Base-by-base conservation (phyloP, 2,329 filamentous ascomycete species). In the Fusarium sp. region DNA sequence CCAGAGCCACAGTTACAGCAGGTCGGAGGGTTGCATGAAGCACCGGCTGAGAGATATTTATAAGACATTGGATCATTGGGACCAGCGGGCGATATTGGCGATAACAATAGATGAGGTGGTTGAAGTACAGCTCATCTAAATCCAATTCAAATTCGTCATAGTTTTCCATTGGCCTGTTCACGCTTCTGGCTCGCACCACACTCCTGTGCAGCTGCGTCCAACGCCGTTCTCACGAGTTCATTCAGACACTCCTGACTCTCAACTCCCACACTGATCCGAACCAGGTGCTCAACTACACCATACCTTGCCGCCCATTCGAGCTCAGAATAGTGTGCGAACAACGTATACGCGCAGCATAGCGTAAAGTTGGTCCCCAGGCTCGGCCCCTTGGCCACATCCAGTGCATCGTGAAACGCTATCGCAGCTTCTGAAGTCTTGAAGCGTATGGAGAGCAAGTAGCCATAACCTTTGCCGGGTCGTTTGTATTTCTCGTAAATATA, bases 341-440 rank as follows among this genome's bases (percentile, higher is more conserved):
- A 71, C 36, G 80, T 81, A 68, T 85, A 86, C 4, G 76, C 68
- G 45, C 75, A 77, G 10, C 78, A 79, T 1, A 88, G 73, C 3
- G 84, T 87, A 48, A 81, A 76, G 63, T 84, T 84, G 3, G 84
- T 85, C 2, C 85, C 86, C 2, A 87, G 75, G 65, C 86, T 84
- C 0, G 85, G 85, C 0, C 85, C 85, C 24, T 83, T 80, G 68
- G 84, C 81, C 39, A 87, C 76, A 36, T 81, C 75, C 2, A 87
- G 59, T 24, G 77, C 77, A 57, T 88, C 81, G 66, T 85, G 86
- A 54, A 88, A 88, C 1, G 80, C 80, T 3, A 74, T 72, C 1
- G 84, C 80, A 1, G 76, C 74, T 15, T 63, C 62, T 68, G 69
- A 20, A 7, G 71, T 76, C n/a, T 77, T 74, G 50, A 89, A 83